These are phyloP conservation scores for Gonapodya prolifera DNA, from an alignment of 192 early-diverging fungal genomes.

Conservation along the genomic window DNA sequence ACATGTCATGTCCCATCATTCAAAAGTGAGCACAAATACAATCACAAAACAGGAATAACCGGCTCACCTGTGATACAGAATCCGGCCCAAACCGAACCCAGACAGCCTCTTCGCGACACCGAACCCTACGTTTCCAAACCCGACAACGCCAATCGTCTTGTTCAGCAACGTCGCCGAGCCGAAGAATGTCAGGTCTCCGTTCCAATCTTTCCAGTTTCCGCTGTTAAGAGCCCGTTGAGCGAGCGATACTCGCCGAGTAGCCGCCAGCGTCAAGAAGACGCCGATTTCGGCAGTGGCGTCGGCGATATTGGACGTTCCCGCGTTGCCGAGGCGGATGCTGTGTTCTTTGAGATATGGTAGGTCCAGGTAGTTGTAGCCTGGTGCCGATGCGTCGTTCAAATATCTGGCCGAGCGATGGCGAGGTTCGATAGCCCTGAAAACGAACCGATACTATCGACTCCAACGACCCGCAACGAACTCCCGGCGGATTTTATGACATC, in stretches of 20 bases:
- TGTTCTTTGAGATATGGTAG: neutral
- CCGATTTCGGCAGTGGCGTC: neutral
- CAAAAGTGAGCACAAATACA: neutral
- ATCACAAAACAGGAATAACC: neutral
- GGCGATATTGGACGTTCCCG: neutral
- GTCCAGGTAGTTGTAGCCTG: neutral
- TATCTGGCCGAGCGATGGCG: neutral
- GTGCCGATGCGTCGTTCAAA: neutral
- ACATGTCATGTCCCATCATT: no score
- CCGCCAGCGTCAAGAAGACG: neutral
- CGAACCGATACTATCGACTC: neutral
- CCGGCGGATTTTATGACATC: neutral
- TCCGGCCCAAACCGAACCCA: neutral
- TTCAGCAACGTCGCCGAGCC: neutral
- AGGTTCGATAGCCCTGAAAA: neutral
- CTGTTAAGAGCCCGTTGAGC: neutral
- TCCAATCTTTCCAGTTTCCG: neutral
- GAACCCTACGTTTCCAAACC: neutral
- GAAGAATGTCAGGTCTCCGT: neutral
- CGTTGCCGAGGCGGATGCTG: neutral
- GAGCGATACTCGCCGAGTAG: neutral
- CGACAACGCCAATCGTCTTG: neutral
- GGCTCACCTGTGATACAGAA: neutral
- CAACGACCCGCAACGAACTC: neutral
- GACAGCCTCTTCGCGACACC: neutral